These are phyloP conservation scores for Warburgia ugandensis DNA, from an alignment of 164 flowering plant species.

Conservation along the genomic window DNA sequence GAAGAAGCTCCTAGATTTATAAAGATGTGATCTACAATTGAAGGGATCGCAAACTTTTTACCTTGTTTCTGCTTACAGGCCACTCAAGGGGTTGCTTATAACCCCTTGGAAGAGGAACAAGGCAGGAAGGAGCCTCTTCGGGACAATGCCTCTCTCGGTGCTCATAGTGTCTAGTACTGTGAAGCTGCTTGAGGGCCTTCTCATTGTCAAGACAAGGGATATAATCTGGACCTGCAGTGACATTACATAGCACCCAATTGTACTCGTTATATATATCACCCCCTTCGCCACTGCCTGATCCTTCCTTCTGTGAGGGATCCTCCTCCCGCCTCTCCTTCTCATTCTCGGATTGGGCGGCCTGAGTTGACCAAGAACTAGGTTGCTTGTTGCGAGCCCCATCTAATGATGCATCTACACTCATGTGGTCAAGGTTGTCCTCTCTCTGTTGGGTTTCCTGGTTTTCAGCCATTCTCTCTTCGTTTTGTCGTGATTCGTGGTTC, in stretches of 20 bases:
- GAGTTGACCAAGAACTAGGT: constrained; percentile 74
- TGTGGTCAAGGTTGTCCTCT: neutral
- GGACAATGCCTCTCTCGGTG: constrained; percentile 97
- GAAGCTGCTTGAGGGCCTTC: constrained; percentile 41
- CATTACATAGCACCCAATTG: constrained; percentile 77
- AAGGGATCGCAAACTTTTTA: constrained; percentile 5
- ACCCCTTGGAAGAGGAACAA: constrained; percentile 61
- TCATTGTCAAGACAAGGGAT: constrained; percentile 95
- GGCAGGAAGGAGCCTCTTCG: constrained; percentile 61
- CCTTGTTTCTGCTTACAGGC: constrained; percentile 92
- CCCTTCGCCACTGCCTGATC: constrained; percentile 7
- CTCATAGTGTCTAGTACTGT: constrained; percentile 48
- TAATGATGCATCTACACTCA: constrained; percentile 18
- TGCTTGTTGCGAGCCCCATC: constrained; percentile 39
- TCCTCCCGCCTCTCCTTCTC: constrained; percentile 60
- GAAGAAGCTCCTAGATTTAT: too few relatives aligned
- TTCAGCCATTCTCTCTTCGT: constrained; percentile 1
- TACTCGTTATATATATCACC: constrained; percentile 32
- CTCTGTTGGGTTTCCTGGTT: constrained; percentile 1
- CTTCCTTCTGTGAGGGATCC: neutral
- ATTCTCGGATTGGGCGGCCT: constrained; percentile 58
- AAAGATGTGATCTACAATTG: neutral
- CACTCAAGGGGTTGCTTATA: constrained; percentile 62
- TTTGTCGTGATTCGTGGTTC: constrained; percentile 13
- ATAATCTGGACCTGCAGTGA: constrained; percentile 67